Evolutionary conservation across 805 yeast genomes (phyloP), one percentile per base, ranked within the genome.

Genomic region (Candida cerambycidarum): DNA sequence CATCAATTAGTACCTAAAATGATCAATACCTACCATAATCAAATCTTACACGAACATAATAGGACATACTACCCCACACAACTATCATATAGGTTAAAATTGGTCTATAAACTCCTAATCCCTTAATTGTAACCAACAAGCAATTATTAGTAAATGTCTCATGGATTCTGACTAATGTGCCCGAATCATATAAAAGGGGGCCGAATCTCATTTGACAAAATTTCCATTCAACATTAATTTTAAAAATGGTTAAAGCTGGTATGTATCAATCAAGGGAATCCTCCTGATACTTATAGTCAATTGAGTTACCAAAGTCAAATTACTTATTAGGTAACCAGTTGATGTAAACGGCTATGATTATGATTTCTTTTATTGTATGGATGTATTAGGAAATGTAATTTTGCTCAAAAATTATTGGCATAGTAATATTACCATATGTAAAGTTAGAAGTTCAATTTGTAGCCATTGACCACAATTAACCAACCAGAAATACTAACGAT

Each of bases 211-310:
- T 17, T 25, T 36, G 39, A n/a, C 29, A 25, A 34, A 30, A 21
- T 32, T 38, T 28, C 32, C 25, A 31, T 38, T 30, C 46, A 32
- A 39, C 39, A 36, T 4, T 17, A 14, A 27, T 34, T 23, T 15
- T 23, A 17, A 73, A 57, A 62, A 79, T 79, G 83, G 83, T 79
- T 52, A 78, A 78, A 68, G 83, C 83, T 61, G 82, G 83, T 78
- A 76, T 54, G 82, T 76, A 43, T 4, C 10, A 36, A 14, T 36
- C 4, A 12, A 7, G 6, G 17, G n/a, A 19, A 34, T 18, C 8
- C 5, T 13, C 9, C 4, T 5, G 9, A 15, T 15, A 18, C 15
- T 23, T 42, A 27, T 25, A 38, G 19, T 18, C 16, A 36, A 37
- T 32, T 35, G 28, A 31, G 23, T 21, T 21, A 21, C 23, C 5